phyloP scores from a whole-genome alignment of 192 early-diverging fungal species.

The Oehlia diaphana region DNA sequence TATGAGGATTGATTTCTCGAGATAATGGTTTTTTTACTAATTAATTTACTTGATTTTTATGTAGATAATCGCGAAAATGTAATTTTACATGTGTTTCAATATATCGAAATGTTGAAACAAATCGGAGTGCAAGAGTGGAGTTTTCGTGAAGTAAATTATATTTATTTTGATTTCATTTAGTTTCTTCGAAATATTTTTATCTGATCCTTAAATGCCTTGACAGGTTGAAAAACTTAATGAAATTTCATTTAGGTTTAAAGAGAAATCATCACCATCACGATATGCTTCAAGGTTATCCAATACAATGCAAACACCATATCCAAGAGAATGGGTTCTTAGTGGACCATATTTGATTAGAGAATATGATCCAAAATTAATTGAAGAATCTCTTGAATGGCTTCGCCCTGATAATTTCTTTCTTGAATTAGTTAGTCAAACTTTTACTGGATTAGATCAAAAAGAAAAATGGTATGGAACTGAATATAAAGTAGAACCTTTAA shows the following conservation, averaged over 20 bases:
- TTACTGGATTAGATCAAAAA: constrained; percentile 34
- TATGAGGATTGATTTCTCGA: constrained; percentile 54
- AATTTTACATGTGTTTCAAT: constrained; percentile 81
- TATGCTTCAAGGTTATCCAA: constrained; percentile 71
- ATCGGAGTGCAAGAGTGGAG: constrained; percentile 75
- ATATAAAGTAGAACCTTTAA: constrained; percentile 63
- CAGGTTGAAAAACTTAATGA: constrained; percentile 46
- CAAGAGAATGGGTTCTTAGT: constrained; percentile 63
- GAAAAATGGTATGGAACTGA: constrained; percentile 83
- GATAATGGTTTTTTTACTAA: background rate
- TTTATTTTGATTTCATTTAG: constrained; percentile 24
- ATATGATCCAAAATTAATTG: constrained; percentile 62
- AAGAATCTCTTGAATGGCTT: constrained; percentile 59
- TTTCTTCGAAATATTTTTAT: background rate
- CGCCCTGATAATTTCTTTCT: constrained; percentile 36
- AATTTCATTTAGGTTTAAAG: constrained; percentile 70
- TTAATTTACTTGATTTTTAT: constrained; percentile 39
- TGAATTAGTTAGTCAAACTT: constrained; percentile 37
- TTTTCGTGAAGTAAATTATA: constrained; percentile 73
- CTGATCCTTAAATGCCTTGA: background rate
- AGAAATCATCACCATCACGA: constrained; percentile 67
- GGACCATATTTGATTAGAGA: constrained; percentile 67
- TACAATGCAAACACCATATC: constrained; percentile 78
- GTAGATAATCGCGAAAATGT: constrained; percentile 81
- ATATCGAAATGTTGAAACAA: constrained; percentile 79